Evolutionary conservation across 768 basidiomycete genomes (phyloP).

Genomic region (Termitomyces sp.): DNA sequence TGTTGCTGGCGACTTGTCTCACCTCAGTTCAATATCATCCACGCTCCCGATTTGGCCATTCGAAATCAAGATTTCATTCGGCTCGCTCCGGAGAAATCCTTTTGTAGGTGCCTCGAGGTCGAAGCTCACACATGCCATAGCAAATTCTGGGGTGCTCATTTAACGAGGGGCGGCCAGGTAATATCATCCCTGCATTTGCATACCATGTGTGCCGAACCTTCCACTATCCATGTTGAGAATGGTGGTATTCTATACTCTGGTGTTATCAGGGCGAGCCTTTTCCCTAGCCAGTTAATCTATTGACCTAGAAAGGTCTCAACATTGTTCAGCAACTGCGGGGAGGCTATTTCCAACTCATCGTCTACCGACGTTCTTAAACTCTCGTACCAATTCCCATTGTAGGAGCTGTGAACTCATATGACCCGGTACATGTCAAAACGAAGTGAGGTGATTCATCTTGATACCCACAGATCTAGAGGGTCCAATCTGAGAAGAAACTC

Average conservation of each 20-base stretch:
- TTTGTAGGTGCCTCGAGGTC: conserved; percentile 23
- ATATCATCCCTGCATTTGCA: conserved; percentile 20
- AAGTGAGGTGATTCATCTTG: not conserved
- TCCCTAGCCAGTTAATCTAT: not conserved
- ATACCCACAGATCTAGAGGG: not conserved
- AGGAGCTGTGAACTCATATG: not conserved
- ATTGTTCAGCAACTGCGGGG: not conserved
- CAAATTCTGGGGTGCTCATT: conserved; percentile 30
- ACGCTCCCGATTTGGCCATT: conserved; percentile 16
- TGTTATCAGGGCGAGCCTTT: not conserved
- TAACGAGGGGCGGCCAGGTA: conserved; percentile 12
- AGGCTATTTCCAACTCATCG: not conserved
- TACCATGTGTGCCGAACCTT: conserved; percentile 10
- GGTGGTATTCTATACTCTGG: not conserved
- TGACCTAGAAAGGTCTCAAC: not conserved
- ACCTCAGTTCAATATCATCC: conserved; percentile 10
- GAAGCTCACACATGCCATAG: conserved; percentile 15
- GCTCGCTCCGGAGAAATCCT: conserved; percentile 24
- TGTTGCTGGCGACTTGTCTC: conserved; percentile 8
- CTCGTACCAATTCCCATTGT: not conserved
- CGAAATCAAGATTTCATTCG: conserved; percentile 22
- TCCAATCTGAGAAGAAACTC: not conserved
- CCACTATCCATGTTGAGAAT: not conserved
- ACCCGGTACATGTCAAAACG: not conserved
- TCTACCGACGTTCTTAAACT: not conserved